Evolutionary conservation across 441 rosid species (phyloP).

Genomic region (Erodium trifolium): DNA sequence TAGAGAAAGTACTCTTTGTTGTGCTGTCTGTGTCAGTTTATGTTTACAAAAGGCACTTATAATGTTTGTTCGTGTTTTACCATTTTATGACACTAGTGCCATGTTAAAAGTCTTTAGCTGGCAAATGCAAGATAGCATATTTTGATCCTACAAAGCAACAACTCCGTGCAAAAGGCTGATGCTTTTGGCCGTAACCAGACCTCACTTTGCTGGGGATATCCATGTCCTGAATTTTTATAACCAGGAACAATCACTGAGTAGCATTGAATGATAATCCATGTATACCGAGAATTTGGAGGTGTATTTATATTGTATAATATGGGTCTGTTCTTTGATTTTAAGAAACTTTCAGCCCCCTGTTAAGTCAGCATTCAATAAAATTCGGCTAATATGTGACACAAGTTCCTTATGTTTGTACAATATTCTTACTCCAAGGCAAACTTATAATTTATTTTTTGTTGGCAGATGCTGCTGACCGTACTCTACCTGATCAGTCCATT

Average conservation of each 20-base stretch:
- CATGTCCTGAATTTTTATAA: neutral
- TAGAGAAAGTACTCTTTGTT: neutral
- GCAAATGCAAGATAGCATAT: neutral
- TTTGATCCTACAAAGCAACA: neutral
- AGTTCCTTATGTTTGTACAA: neutral
- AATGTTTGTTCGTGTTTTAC: neutral
- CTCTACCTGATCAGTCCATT: neutral
- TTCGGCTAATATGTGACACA: neutral
- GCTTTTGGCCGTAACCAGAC: neutral
- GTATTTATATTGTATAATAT: neutral
- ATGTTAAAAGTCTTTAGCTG: neutral
- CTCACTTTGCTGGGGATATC: neutral
- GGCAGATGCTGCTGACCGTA: neutral
- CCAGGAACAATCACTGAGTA: neutral
- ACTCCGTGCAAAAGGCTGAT: neutral
- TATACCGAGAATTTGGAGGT: neutral
- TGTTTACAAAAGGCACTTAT: neutral
- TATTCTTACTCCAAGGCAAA: neutral
- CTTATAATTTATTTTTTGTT: conserved; percentile 8
- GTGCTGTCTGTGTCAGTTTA: neutral
- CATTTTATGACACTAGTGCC: neutral
- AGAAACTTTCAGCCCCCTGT: neutral
- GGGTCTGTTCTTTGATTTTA: neutral
- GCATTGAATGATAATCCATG: neutral
- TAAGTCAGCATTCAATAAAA: neutral